Evolutionary conservation across 1,284 basidiomycete species (phyloP).

Genomic region (Sanghuangporus weigelae): DNA sequence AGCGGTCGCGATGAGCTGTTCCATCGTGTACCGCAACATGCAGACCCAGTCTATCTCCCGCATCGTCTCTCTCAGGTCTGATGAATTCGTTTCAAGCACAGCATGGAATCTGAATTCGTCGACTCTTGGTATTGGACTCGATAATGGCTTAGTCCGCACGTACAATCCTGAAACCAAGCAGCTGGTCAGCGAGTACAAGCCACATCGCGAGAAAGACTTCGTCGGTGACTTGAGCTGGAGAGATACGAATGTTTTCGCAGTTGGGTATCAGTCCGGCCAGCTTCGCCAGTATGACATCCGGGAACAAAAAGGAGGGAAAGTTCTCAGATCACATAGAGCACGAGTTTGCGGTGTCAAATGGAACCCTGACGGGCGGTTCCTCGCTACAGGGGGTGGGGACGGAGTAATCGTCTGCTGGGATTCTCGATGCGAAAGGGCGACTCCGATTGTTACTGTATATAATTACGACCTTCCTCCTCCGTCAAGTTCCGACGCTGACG

Average conservation of each 20-base stretch:
- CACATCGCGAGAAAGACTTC: constrained; percentile 4
- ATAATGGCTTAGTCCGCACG: constrained; percentile 9
- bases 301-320: constrained; percentile 5
- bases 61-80: background rate
- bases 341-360: constrained; percentile 16
- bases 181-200: background rate
- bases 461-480: background rate
- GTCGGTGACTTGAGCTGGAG: constrained; percentile 17
- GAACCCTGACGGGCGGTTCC: constrained; percentile 12
- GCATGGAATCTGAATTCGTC: constrained; percentile 9
- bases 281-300: constrained; percentile 16
- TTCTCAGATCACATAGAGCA: constrained; percentile 8
- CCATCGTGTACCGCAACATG: constrained; percentile 17
- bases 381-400: constrained; percentile 16
- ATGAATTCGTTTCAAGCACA: constrained; percentile 8
- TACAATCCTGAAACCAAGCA: background rate
- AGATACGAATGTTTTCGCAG: constrained; percentile 14
- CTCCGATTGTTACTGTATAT: background rate
- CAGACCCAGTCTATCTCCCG: background rate
- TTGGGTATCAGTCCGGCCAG: constrained; percentile 12
- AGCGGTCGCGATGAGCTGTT: constrained; percentile 13
- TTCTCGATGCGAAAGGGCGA: constrained; percentile 2
- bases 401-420: constrained; percentile 14
- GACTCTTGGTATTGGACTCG: constrained; percentile 6
- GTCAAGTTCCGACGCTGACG: background rate